Evolutionary conservation across 306 rosid genomes (phyloP).

Genomic region (Vigna angularis): DNA sequence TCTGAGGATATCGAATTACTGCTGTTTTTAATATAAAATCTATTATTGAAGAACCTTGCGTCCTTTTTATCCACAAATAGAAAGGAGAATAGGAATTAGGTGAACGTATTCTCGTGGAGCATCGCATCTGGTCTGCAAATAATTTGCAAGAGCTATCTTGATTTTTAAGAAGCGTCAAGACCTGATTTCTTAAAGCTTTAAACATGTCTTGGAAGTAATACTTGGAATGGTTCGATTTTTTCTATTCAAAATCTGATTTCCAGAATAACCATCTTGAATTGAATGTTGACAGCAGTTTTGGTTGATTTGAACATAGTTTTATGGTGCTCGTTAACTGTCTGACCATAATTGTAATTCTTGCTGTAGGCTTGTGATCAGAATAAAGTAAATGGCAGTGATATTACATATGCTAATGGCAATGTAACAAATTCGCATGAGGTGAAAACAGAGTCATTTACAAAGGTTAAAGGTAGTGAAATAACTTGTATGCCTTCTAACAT

Average conservation of each 20-base stretch:
- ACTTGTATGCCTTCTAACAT: slow-evolving; percentile 55
- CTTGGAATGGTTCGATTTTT: not conserved
- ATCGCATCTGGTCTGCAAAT: not conserved
- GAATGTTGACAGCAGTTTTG: not conserved
- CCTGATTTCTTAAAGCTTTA: not conserved
- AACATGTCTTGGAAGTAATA: not conserved
- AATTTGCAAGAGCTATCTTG: not conserved
- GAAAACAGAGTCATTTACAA: slow-evolving; percentile 53
- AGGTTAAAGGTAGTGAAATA: slow-evolving; percentile 55
- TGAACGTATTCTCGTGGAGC: not conserved
- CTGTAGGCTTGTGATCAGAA: slow-evolving; percentile 59
- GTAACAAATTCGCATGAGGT: slow-evolving; percentile 44
- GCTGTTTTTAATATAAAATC: not conserved
- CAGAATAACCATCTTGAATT: not conserved
- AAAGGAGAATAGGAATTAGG: not conserved
- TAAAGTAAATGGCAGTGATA: slow-evolving; percentile 49
- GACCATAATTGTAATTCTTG: slow-evolving; percentile 31
- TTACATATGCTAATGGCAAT: slow-evolving; percentile 40
- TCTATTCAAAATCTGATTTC: not conserved
- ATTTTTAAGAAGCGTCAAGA: not conserved
- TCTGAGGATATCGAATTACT: not conserved
- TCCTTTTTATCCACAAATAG: not conserved
- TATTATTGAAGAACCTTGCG: not conserved
- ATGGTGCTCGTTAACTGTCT: slow-evolving; percentile 24
- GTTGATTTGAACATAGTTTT: slow-evolving; percentile 11